A percentile compares a stretch with the other conserved stretches of the same genome.
Conservation (phyloP, 805 yeast species). For the Yamadazyma endophytica region DNA sequence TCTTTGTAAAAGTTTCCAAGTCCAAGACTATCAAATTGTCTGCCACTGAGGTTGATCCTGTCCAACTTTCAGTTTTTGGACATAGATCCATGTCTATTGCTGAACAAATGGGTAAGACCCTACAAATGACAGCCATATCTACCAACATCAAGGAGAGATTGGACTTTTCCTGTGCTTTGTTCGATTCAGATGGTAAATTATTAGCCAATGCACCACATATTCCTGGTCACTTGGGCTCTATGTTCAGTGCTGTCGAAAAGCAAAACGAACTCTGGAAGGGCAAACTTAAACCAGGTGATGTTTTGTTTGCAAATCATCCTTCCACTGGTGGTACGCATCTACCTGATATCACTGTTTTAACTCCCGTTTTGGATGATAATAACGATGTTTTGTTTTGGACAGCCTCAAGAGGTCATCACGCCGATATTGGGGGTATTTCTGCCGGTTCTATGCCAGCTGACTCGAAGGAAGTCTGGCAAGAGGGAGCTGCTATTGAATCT, state of each 20-base stretch:
- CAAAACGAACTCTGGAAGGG: conserved; percentile 37
- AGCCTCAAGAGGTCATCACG: conserved; percentile 15
- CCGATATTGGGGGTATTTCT: conserved; percentile 15
- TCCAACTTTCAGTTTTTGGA: conserved; percentile 34
- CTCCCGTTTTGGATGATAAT: conserved; percentile 58
- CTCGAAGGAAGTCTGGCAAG: conserved; percentile 11
- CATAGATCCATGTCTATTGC: conserved; percentile 33
- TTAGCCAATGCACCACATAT: conserved; percentile 44
- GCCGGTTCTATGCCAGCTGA: conserved; percentile 11
- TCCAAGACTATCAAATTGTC: conserved; percentile 17
- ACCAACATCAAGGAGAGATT: conserved; percentile 39
- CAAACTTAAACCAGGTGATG: conserved; percentile 34
- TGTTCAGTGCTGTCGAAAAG: conserved; percentile 40
- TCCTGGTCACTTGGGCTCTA: conserved; percentile 41
- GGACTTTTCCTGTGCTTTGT: conserved; percentile 40
- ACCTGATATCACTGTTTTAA: conserved; percentile 71
- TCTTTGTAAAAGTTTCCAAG: conserved; percentile 24
- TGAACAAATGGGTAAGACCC: conserved; percentile 38
- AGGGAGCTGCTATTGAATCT: conserved; percentile 13
- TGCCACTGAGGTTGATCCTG: conserved; percentile 24
- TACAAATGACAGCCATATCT: conserved; percentile 40
- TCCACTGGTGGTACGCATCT: conserved; percentile 33
- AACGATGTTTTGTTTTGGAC: conserved; percentile 41
- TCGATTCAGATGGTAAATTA: conserved; percentile 34
- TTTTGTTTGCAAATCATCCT: conserved; percentile 31